Base-by-base conservation (phyloP, 768 basidiomycete species). In the Lepiota brunneoincarnata region DNA sequence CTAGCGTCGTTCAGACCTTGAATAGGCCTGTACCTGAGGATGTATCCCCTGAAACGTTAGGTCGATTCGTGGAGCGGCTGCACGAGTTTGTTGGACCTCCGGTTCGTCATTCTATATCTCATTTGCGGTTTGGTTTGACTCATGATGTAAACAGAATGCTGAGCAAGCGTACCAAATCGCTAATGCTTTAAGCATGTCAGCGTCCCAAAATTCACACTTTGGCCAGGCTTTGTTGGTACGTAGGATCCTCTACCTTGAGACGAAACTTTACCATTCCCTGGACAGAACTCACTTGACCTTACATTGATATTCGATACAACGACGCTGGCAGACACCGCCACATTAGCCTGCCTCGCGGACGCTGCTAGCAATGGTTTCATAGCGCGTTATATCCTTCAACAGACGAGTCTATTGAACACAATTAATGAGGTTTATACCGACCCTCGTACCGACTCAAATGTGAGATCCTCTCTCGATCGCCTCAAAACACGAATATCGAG, bases 311-410 rank as follows among this genome's bases (percentile, higher is more conserved):
- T 89, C 56, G 82, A 83, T 53, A 61, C 74, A 10, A 65, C 73
- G 23, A 73, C 66, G 10, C 55, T 90, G 37, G 31, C 40, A 6
- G 83, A 84, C 44, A 77, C 84, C 49, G 70, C 71, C 24, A 87
- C 80, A 0, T 63, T 87, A 23, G 64, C 75, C 11, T 76, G 75
- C 42, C 73, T 91, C n/a, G 67, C 83, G 18, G 80, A 87, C 59
- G 89, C 89, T 2, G 74, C 79, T 14, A 69, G 84, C 9, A 89
- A 89, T 62, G 72, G 79, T 0, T 82, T 86, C 52, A 76, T 91
- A 51, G 81, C 89, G 0, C 75, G 74, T 24, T 64, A 76, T 40
- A 71, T 91, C 39, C 71, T 76, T 56, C 53, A 63, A 34, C 52
- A 64, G 59, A 67, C 70, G 37, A 68, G 68, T 34, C 79, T 86